phyloP scores from a whole-genome alignment of 1,284 basidiomycete species.

The Cystobasidium slooffiae region DNA sequence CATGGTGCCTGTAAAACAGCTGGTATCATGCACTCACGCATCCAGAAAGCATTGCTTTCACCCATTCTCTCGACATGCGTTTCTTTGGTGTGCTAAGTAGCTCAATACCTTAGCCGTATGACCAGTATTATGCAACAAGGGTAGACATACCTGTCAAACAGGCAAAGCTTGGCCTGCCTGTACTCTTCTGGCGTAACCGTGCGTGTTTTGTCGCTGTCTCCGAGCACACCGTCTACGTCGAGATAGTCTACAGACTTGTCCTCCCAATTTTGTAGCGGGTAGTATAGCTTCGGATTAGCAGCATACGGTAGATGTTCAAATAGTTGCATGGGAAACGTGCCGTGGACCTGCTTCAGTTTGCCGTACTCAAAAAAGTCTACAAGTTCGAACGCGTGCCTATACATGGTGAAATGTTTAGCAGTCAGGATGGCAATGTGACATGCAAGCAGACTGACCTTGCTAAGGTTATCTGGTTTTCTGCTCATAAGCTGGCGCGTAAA shows the following conservation, averaged over 20 bases:
- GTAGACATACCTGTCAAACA: slow-evolving; percentile 24
- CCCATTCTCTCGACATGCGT: slow-evolving; percentile 38
- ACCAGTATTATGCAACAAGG: too few species aligned
- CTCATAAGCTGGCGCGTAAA: background rate
- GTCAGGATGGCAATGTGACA: background rate
- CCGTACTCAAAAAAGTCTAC: slow-evolving; percentile 48
- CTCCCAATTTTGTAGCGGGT: slow-evolving; percentile 7
- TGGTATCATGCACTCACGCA: slow-evolving; percentile 8
- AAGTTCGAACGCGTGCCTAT: slow-evolving; percentile 46
- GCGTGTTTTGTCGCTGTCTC: background rate
- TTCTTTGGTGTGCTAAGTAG: slow-evolving; percentile 16
- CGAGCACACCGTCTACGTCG: slow-evolving; percentile 28
- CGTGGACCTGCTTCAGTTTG: slow-evolving; percentile 43
- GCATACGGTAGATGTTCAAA: slow-evolving; percentile 33
- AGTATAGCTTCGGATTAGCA: slow-evolving; percentile 19
- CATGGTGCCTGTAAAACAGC: background rate
- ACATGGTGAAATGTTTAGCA: background rate
- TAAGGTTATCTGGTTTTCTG: slow-evolving; percentile 12
- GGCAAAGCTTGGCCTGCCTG: slow-evolving; percentile 29
- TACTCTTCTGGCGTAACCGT: slow-evolving; percentile 14
- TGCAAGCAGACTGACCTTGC: slow-evolving; percentile 8
- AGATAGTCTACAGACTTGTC: slow-evolving; percentile 5
- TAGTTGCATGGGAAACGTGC: slow-evolving; percentile 28
- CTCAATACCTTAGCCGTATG: background rate
- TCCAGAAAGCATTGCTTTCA: slow-evolving; percentile 41